Conservation (phyloP, 208 protist species). For the Wallacemonas rigidus region DNA sequence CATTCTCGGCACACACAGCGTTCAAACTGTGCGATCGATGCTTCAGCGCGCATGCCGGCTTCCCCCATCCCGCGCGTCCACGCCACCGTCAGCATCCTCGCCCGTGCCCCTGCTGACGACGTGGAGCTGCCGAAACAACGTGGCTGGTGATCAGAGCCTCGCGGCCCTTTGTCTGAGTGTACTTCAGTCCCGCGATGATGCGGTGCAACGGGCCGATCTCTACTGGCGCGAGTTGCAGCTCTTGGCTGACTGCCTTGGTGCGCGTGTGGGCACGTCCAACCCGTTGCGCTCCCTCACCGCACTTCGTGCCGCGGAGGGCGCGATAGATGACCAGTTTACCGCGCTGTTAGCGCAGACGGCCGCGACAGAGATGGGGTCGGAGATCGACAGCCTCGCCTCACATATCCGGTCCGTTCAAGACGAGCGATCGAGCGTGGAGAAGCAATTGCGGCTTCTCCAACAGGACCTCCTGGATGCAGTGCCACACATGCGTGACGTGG, state of each 20-base stretch:
- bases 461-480: not conserved
- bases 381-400: not conserved
- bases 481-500: not conserved
- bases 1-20: not conserved
- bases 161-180: not conserved
- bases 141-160: not conserved
- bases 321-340: not conserved
- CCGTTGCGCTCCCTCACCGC: not conserved
- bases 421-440: not conserved
- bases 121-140: not conserved
- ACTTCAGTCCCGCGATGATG: not conserved
- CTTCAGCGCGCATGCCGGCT: not conserved
- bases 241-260: not conserved
- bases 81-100: not conserved
- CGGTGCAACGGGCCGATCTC: not conserved
- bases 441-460: not conserved
- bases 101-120: not conserved
- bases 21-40: not conserved
- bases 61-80: not conserved
- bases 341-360: not conserved
- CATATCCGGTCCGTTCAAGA: not conserved
- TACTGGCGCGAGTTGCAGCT: conserved; percentile 6
- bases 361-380: not conserved
- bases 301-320: not conserved
- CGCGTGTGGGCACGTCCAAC: not conserved